phyloP scores from a whole-genome alignment of 345 rosid genomes.

The Erucastrum elatum region DNA sequence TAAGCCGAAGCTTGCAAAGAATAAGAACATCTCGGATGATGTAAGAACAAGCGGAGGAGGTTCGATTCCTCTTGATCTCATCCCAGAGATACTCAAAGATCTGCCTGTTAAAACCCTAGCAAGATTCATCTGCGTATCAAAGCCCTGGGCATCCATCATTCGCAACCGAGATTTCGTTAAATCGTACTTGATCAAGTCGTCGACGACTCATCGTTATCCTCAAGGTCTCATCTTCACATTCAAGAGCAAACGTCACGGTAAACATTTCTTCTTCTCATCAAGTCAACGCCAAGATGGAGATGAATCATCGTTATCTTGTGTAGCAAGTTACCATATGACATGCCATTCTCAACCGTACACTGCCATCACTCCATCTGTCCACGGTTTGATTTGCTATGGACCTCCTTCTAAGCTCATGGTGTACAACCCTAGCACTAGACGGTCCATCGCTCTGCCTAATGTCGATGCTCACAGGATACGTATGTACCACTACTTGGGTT shows the following conservation, averaged over 20 bases:
- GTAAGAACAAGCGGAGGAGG: background rate
- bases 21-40: background rate
- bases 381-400: slow-evolving; percentile 25
- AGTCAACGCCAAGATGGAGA: background rate
- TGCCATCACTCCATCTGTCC: slow-evolving; percentile 10
- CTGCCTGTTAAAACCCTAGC: slow-evolving; percentile 16
- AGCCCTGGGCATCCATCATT: background rate
- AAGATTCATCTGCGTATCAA: slow-evolving; percentile 1
- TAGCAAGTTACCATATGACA: slow-evolving; percentile 11
- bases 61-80: slow-evolving; percentile 12
- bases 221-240: background rate
- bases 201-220: background rate
- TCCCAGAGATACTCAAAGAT: background rate
- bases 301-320: slow-evolving; percentile 4
- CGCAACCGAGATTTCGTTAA: background rate
- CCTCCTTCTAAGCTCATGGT: background rate
- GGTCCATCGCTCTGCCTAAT: slow-evolving; percentile 1
- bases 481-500: slow-evolving; percentile 25
- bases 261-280: slow-evolving; percentile 14
- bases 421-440: slow-evolving; percentile 22
- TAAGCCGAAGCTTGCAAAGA: background rate
- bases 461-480: background rate
- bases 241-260: background rate
- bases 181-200: background rate
- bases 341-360: background rate